Conservation (phyloP, 2,329 filamentous ascomycete genomes). For the Aspergillus quadrilineatus region DNA sequence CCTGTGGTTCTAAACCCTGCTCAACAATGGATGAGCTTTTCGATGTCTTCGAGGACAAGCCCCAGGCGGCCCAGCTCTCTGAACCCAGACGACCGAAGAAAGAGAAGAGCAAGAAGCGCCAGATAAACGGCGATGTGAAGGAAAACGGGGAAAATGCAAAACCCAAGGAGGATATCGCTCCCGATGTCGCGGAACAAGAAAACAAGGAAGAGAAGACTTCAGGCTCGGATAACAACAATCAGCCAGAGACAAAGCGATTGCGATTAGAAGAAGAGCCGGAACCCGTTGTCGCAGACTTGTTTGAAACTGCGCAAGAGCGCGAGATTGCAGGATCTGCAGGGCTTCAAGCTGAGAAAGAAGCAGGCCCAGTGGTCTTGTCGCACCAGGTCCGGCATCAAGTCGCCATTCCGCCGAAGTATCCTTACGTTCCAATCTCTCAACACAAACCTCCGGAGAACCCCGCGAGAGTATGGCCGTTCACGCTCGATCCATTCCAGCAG, state of each 20-base stretch:
- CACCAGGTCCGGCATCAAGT: conserved; percentile 99
- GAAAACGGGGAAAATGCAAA: conserved; percentile 35
- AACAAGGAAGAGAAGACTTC: conserved; percentile 19
- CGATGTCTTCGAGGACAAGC: conserved; percentile 73
- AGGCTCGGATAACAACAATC: conserved; percentile 31
- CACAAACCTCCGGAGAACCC: conserved; percentile 88
- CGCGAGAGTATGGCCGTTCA: conserved; percentile 81
- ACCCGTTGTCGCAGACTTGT: conserved; percentile 86
- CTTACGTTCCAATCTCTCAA: conserved; percentile 90
- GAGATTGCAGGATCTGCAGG: conserved; percentile 81
- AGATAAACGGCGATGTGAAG: conserved; percentile 77
- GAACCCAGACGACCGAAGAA: conserved; percentile 47
- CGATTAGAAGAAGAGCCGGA: conserved; percentile 62
- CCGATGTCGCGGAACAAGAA: conserved; percentile 22
- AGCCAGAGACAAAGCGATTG: conserved; percentile 48
- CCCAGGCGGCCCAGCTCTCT: conserved; percentile 44
- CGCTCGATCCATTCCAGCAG: conserved; percentile 95
- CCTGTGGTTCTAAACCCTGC: conserved; percentile 18
- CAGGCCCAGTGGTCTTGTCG: conserved; percentile 70
- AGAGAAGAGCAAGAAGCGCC: conserved; percentile 78
- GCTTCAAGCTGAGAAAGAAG: conserved; percentile 61
- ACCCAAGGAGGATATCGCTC: conserved; percentile 30
- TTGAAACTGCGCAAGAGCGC: conserved; percentile 91
- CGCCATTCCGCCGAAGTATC: conserved; percentile 87
- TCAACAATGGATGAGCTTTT: conserved; percentile 73